Conservation (phyloP, 208 protist genomes). For the Trichomonas gallinae region DNA sequence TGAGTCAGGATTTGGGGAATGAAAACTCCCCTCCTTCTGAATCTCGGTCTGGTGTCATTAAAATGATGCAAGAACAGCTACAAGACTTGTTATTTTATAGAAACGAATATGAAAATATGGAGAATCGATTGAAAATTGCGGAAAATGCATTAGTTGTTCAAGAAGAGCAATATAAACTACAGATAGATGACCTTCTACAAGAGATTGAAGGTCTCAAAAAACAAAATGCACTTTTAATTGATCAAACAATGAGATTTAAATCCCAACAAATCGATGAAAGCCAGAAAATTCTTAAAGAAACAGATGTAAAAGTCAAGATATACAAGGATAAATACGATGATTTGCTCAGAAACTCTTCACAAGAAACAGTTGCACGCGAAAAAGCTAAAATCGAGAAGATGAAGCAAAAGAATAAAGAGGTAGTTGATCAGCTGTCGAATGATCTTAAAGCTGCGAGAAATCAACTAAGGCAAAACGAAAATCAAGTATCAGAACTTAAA, state of each 20-base stretch:
- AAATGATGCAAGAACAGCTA: not conserved
- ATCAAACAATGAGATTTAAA: not conserved
- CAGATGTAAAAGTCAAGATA: not conserved
- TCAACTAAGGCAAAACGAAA: not conserved
- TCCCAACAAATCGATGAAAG: not conserved
- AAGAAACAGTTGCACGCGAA: not conserved
- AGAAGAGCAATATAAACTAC: not conserved
- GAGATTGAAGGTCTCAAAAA: not conserved
- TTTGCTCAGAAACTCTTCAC: not conserved
- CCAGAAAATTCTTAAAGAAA: not conserved
- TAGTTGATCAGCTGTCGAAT: not conserved
- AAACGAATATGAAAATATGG: not conserved
- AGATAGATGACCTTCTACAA: not conserved
- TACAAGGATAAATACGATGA: not conserved
- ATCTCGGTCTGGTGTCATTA: not conserved
- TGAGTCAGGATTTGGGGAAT: not conserved
- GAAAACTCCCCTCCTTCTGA: not conserved
- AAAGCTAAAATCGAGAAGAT: not conserved
- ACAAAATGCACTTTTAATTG: not conserved
- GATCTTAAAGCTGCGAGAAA: not conserved
- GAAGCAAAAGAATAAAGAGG: not conserved
- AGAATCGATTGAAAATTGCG: not conserved
- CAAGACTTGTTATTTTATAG: not conserved
- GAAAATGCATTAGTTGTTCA: not conserved
- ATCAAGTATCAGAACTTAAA: not conserved